Evolutionary conservation across 768 basidiomycete species (phyloP), one percentile per base, ranked within the genome.

Genomic region (Suillus subluteus): DNA sequence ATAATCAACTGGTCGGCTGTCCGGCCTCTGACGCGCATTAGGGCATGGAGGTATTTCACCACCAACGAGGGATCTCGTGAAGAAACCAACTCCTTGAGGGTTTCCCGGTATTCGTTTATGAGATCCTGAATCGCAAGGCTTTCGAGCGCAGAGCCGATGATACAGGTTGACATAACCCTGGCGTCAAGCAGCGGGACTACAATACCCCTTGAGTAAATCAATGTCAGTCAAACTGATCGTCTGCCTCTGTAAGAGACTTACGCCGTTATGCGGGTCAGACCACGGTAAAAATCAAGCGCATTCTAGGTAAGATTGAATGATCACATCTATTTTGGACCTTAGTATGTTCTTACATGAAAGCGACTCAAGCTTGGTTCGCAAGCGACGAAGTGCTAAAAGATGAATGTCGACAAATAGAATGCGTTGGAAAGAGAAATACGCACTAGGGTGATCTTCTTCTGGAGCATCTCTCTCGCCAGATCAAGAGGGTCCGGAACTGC

Each of bases 361-460:
- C 15, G 18, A 41, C 50, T 30, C 30, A 64, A 41, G 16, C 52
- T 64, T 26, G 63, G 86, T 70, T 88, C 87, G 75, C 86, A 88
- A 0, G 86, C 87, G 38, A 87, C 82, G 69, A 86, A 82, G 73
- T 87, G 87, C 85, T 86, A 66, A 30, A 50, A 18, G 58, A 43
- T 43, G 46, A 35, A 52, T 66, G 44, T 62, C 56, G 46, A 26
- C 40, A 48, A 40, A 32, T 26, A 23, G 62, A 6, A 37, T 55
- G n/a, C 18, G 16, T 63, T 71, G 15, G 67, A 64, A 56, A 55
- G 30, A 58, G 48, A 12, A 21, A 70, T 82, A 58, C 72, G 26
- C 11, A 87, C 86, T 63, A 87, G 69, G 1, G 84, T 83, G 54
- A 88, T 87, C 0, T 86, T 86, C 43, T 78, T 76, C 61, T 79